These are phyloP conservation scores for Aurifilum marmelostoma DNA, from an alignment of 2,329 filamentous ascomycete species.

Conservation along the genomic window DNA sequence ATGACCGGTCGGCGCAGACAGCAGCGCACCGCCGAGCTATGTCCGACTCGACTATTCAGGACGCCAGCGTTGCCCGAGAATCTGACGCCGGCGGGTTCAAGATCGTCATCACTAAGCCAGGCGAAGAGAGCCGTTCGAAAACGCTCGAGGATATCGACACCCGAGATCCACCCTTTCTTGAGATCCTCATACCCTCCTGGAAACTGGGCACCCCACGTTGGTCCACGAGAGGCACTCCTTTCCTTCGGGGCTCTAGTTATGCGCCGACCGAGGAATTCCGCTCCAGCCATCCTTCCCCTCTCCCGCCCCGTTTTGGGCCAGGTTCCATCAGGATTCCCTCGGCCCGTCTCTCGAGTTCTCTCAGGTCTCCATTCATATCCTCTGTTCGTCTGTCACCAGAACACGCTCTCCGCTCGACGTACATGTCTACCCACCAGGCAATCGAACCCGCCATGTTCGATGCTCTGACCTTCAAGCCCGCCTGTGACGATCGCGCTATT, in stretches of 20 bases:
- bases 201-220: slow-evolving; percentile 82
- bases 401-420: slow-evolving; percentile 47
- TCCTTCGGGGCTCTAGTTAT: slow-evolving; percentile 81
- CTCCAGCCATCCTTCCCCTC: slow-evolving; percentile 59
- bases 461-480: slow-evolving; percentile 74
- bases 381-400: slow-evolving; percentile 46
- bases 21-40: slow-evolving; percentile 63
- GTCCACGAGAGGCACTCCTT: slow-evolving; percentile 73
- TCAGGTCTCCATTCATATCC: slow-evolving; percentile 38
- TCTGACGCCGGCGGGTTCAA: slow-evolving; percentile 72
- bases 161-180: slow-evolving; percentile 58
- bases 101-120: slow-evolving; percentile 76
- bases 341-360: slow-evolving; percentile 37
- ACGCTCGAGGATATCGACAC: slow-evolving; percentile 61
- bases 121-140: slow-evolving; percentile 61
- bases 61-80: slow-evolving; percentile 56
- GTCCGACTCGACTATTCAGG: slow-evolving; percentile 78
- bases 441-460: slow-evolving; percentile 83
- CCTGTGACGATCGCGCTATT: slow-evolving; percentile 76
- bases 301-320: slow-evolving; percentile 40
- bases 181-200: slow-evolving; percentile 82
- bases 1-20: slow-evolving; percentile 38
- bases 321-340: slow-evolving; percentile 45
- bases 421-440: slow-evolving; percentile 51
- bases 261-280: slow-evolving; percentile 73